Conservation (phyloP, 768 basidiomycete genomes). For the Trametes punicea region DNA sequence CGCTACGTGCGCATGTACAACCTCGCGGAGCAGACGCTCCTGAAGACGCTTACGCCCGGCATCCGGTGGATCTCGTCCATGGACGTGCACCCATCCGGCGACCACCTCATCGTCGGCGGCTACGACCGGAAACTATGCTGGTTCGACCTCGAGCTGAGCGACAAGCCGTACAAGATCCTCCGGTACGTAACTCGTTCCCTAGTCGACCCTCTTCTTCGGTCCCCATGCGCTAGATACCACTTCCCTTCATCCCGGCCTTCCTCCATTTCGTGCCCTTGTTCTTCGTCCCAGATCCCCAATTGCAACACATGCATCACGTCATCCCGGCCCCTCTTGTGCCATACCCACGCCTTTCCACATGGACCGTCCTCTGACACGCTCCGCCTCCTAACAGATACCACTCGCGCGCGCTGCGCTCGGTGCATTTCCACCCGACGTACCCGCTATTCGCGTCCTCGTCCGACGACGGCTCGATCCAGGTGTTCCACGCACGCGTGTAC, state of each 20-base stretch:
- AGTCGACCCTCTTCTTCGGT: not conserved
- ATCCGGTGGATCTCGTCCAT: conserved; percentile 97
- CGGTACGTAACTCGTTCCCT: conserved; percentile 48
- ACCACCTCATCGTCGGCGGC: conserved; percentile 95
- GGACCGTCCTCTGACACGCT: not conserved
- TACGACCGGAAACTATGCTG: conserved; percentile 98
- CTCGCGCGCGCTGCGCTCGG: conserved; percentile 84
- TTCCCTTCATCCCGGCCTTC: not conserved
- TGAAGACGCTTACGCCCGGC: conserved; percentile 94
- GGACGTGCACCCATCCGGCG: conserved; percentile 94
- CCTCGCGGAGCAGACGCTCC: conserved; percentile 85
- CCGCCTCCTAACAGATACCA: conserved; percentile 65
- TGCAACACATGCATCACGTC: not conserved
- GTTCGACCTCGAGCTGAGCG: conserved; percentile 97
- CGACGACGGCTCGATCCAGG: conserved; percentile 94
- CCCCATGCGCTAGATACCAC: too few species aligned
- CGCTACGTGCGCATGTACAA: conserved; percentile 96
- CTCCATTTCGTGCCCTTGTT: not conserved
- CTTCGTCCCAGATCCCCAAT: not conserved
- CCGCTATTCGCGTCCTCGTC: conserved; percentile 96
- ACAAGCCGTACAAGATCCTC: conserved; percentile 95
- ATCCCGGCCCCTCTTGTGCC: not conserved
- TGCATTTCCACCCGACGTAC: conserved; percentile 91
- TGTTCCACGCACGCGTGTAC: conserved; percentile 95
- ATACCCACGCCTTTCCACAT: not conserved